Evolutionary conservation across 1,139 yeast genomes (phyloP).

Genomic region (Suhomyces wounanorum): DNA sequence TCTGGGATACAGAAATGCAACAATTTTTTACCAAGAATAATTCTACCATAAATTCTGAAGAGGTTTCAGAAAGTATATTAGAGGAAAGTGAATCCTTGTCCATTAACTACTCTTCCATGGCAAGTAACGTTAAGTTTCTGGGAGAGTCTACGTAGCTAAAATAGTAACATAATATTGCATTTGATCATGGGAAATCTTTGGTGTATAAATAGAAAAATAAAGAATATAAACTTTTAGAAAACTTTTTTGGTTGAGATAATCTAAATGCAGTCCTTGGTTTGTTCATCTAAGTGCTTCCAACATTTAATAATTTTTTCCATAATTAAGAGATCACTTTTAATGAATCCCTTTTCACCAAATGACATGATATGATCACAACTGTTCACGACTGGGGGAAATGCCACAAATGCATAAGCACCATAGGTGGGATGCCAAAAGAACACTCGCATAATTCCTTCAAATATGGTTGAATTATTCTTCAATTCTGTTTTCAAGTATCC

Average conservation of each 20-base stretch:
- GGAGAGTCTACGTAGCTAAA: neutral
- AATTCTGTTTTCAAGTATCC: neutral
- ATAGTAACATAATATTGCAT: too few relatives aligned
- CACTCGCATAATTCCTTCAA: neutral
- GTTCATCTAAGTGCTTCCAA: neutral
- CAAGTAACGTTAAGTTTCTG: neutral
- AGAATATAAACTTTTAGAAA: too few relatives aligned
- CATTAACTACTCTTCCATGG: neutral
- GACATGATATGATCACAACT: neutral
- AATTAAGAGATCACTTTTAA: neutral
- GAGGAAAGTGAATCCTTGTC: neutral
- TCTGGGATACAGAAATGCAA: conserved; percentile 16
- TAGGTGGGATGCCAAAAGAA: neutral
- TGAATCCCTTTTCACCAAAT: neutral
- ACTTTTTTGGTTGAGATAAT: neutral
- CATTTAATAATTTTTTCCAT: neutral
- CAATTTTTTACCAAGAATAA: neutral
- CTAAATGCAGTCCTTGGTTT: neutral
- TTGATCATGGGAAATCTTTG: too few relatives aligned
- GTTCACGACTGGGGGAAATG: neutral
- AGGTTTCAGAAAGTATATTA: neutral
- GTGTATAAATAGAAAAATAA: too few relatives aligned
- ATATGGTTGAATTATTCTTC: neutral
- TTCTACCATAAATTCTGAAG: neutral
- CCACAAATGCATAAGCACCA: neutral